Conservation (phyloP, 768 basidiomycete species). For the Chalciporus piperatus region DNA sequence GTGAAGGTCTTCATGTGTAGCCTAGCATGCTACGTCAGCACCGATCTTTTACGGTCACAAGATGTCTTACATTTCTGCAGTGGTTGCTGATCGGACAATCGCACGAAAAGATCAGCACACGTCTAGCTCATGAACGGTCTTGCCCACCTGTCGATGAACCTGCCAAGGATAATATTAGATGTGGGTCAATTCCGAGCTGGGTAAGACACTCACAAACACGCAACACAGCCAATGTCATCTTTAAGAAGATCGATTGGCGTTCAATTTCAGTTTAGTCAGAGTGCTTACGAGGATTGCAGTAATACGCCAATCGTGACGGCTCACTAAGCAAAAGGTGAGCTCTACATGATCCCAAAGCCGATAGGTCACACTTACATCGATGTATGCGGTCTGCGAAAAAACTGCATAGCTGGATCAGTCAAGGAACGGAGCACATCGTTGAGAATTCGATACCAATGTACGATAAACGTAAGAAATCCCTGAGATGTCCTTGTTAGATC, state of each 20-base stretch:
- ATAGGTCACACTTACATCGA: constrained; percentile 30
- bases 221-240: constrained; percentile 31
- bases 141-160: constrained; percentile 33
- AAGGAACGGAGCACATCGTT: not conserved
- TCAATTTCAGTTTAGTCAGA: not conserved
- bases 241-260: constrained; percentile 2
- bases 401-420: constrained; percentile 13
- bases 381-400: constrained; percentile 43
- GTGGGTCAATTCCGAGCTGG: not conserved
- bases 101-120: constrained; percentile 18
- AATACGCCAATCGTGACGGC: constrained; percentile 27
- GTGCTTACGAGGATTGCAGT: constrained; percentile 35
- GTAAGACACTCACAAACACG: constrained; percentile 26
- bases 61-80: constrained; percentile 28
- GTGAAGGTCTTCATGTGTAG: constrained; percentile 25
- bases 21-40: constrained; percentile 12
- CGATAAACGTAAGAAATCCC: constrained; percentile 49
- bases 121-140: not conserved
- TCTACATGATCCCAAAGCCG: not conserved
- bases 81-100: constrained; percentile 19
- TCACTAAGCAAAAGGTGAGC: constrained; percentile 18
- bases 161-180: constrained; percentile 13
- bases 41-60: not conserved
- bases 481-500: constrained; percentile 23
- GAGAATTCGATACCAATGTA: constrained; percentile 42